Percentiles rank a stretch among this genome's conserved stretches.
phyloP scores from a whole-genome alignment of 2,329 filamentous ascomycete species.

The Sordariomycetes sp. region DNA sequence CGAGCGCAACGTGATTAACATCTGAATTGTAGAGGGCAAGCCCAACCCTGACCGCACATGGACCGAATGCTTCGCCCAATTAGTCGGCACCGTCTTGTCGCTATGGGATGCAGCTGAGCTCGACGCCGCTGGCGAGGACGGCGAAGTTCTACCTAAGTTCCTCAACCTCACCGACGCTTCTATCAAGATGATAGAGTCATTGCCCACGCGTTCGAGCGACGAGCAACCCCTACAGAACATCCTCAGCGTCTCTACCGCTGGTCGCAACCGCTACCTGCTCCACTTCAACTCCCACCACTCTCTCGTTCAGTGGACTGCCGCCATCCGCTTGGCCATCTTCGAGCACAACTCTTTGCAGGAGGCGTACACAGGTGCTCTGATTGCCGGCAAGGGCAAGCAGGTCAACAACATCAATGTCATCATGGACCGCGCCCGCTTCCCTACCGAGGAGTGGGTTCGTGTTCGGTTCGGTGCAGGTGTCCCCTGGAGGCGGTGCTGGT shows the following conservation, averaged over 20 bases:
- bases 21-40: slow-evolving; percentile 87
- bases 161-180: slow-evolving; percentile 97
- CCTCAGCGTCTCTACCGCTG: slow-evolving; percentile 89
- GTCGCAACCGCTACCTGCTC: slow-evolving; percentile 87
- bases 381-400: slow-evolving; percentile 84
- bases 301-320: slow-evolving; percentile 89
- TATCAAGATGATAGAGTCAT: slow-evolving; percentile 94
- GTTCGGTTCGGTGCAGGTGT: slow-evolving; percentile 94
- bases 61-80: slow-evolving; percentile 94
- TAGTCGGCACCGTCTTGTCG: slow-evolving; percentile 89
- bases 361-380: slow-evolving; percentile 90
- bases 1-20: too few species aligned
- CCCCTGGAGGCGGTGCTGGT: slow-evolving; percentile 95
- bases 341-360: slow-evolving; percentile 91
- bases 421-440: slow-evolving; percentile 70
- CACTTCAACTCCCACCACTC: slow-evolving; percentile 96
- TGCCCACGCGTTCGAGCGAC: slow-evolving; percentile 69
- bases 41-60: slow-evolving; percentile 81
- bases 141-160: slow-evolving; percentile 81
- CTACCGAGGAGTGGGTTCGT: slow-evolving; percentile 85
- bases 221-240: slow-evolving; percentile 88
- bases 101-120: slow-evolving; percentile 92
- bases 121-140: slow-evolving; percentile 76
- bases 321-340: slow-evolving; percentile 87
- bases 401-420: slow-evolving; percentile 87